These are phyloP conservation scores for Botrytis tulipae DNA, from an alignment of 2,329 filamentous ascomycete species.

Conservation along the genomic window DNA sequence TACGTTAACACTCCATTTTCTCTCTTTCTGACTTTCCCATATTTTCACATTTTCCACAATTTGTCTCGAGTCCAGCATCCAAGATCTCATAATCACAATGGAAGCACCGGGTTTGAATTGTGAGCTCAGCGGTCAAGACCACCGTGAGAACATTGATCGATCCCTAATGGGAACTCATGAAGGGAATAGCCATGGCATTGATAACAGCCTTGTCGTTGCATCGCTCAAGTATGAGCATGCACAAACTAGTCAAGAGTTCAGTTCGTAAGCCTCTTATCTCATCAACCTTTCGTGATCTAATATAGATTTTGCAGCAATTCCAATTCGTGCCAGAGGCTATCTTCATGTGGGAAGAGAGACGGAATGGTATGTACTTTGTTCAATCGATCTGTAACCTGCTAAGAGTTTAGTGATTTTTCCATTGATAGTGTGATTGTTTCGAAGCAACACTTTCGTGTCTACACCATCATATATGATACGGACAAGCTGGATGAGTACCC, in stretches of 20 bases:
- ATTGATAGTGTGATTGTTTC: constrained; percentile 48
- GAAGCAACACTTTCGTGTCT: constrained; percentile 55
- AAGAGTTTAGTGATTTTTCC: constrained; percentile 38
- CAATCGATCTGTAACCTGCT: background rate
- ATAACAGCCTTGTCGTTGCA: background rate
- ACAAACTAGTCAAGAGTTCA: constrained; percentile 9
- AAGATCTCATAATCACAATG: background rate
- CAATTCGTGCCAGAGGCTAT: constrained; percentile 1
- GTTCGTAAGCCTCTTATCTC: constrained; percentile 1
- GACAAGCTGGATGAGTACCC: constrained; percentile 30
- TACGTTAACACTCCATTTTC: background rate
- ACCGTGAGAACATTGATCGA: background rate
- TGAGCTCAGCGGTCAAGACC: background rate
- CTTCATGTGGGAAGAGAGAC: constrained; percentile 35
- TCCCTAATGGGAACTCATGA: background rate
- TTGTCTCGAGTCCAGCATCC: background rate
- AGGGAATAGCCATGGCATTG: background rate
- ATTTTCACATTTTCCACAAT: background rate
- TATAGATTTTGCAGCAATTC: constrained; percentile 5
- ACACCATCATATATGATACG: constrained; percentile 51
- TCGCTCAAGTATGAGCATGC: constrained; percentile 11
- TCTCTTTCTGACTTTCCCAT: background rate
- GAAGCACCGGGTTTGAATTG: background rate
- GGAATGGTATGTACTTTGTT: constrained; percentile 33
- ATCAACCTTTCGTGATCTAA: background rate